These are phyloP conservation scores for Pisolithus marmoratus DNA, from an alignment of 768 basidiomycete genomes.

Conservation along the genomic window DNA sequence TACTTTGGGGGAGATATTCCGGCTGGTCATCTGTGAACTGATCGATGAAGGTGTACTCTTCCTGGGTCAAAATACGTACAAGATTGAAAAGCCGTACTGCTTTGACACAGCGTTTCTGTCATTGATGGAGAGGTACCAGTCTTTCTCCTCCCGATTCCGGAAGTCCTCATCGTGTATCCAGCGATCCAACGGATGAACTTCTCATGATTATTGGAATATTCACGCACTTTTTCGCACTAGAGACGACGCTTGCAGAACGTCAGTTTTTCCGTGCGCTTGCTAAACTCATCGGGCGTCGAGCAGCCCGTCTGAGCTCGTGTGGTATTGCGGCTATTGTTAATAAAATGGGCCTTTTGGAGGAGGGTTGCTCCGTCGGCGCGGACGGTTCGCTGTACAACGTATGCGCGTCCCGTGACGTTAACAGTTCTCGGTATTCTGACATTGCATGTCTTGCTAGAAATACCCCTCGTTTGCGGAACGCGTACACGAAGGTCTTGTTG, in stretches of 20 bases:
- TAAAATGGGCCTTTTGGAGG: conserved; percentile 91
- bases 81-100: conserved; percentile 87
- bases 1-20: conserved; percentile 95
- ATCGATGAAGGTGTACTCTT: conserved; percentile 97
- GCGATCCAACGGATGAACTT: conserved; percentile 94
- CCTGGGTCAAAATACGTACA: conserved; percentile 97
- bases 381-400: conserved; percentile 97
- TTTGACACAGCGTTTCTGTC: conserved; percentile 97
- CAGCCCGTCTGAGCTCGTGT: conserved; percentile 87
- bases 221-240: conserved; percentile 92
- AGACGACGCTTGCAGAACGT: conserved; percentile 93
- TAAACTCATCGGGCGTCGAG: conserved; percentile 80
- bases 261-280: conserved; percentile 96
- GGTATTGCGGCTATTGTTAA: conserved; percentile 95
- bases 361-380: conserved; percentile 84
- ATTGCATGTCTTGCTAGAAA: conserved; percentile 53
- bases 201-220: conserved; percentile 97
- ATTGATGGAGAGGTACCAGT: conserved; percentile 81
- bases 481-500: conserved; percentile 86
- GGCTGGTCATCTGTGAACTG: conserved; percentile 91
- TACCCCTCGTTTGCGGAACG: conserved; percentile 94
- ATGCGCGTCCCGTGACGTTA: conserved; percentile 18
- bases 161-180: conserved; percentile 24
- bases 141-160: neutral
- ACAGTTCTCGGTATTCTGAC: neutral